Conservation (phyloP, 495 filamentous ascomycete genomes). For the Trichoderma asperelloides region DNA sequence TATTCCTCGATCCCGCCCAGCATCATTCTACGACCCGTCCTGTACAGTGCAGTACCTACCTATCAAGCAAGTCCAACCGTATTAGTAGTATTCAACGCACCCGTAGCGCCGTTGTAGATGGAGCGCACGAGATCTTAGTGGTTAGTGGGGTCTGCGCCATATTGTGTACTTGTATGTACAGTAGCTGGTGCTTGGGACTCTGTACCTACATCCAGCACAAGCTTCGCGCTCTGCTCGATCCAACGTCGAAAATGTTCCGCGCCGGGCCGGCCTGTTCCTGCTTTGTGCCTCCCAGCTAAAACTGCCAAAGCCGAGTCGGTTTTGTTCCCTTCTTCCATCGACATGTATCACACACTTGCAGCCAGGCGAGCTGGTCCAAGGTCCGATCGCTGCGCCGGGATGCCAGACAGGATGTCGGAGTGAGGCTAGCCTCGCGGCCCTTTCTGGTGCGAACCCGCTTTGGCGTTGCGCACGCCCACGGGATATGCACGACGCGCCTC, state of each 20-base stretch:
- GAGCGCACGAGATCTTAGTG: background rate
- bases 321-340: background rate
- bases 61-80: background rate
- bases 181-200: too few relatives aligned
- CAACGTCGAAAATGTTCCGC: background rate
- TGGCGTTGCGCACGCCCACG: background rate
- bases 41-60: background rate
- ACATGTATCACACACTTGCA: constrained; percentile 8
- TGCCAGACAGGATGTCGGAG: background rate
- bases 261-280: constrained; percentile 3
- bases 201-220: background rate
- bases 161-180: too few relatives aligned
- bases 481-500: background rate
- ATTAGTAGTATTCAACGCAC: too few relatives aligned
- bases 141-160: constrained; percentile 1
- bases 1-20: background rate
- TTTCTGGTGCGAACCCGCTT: background rate
- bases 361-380: background rate
- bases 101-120: background rate
- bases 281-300: background rate
- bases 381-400: background rate
- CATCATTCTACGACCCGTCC: background rate
- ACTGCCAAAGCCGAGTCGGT: background rate
- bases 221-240: background rate
- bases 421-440: constrained; percentile 1